Evolutionary conservation across 768 basidiomycete species (phyloP).

Genomic region (Hericium erinaceus): DNA sequence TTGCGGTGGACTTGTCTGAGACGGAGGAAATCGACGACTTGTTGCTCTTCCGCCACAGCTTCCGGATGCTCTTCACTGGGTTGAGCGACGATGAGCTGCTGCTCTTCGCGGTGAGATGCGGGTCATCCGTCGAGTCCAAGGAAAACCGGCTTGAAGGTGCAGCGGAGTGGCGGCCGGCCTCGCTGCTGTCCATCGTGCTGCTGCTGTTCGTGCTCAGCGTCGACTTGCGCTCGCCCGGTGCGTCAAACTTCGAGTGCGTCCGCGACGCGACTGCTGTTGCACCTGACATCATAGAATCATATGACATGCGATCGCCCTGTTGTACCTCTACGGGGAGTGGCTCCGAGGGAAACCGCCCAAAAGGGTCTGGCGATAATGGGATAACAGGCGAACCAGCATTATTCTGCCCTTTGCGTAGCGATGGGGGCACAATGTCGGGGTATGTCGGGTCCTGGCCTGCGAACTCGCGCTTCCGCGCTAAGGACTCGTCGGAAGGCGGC

Average conservation of each 20-base stretch:
- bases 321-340: not conserved
- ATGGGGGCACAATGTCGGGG: constrained; percentile 27
- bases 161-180: constrained; percentile 8
- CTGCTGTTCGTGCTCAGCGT: not conserved
- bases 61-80: constrained; percentile 65
- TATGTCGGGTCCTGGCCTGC: constrained; percentile 44
- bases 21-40: constrained; percentile 26
- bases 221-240: constrained; percentile 2
- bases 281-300: not conserved
- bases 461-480: constrained; percentile 33
- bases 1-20: not conserved
- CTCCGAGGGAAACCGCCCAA: constrained; percentile 57
- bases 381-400: constrained; percentile 50
- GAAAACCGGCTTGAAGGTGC: constrained; percentile 52
- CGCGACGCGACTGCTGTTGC: not conserved
- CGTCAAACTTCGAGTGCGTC: constrained; percentile 1
- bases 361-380: constrained; percentile 79
- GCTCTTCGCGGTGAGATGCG: constrained; percentile 18
- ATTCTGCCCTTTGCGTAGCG: constrained; percentile 16
- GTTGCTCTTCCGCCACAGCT: constrained; percentile 70
- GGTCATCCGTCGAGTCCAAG: constrained; percentile 50
- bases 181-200: not conserved
- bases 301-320: not conserved
- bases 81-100: constrained; percentile 44
- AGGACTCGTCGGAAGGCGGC: constrained; percentile 27